Evolutionary conservation across 129 eudicot species (phyloP).

Genomic region (Chrysanthemum makinoi): DNA sequence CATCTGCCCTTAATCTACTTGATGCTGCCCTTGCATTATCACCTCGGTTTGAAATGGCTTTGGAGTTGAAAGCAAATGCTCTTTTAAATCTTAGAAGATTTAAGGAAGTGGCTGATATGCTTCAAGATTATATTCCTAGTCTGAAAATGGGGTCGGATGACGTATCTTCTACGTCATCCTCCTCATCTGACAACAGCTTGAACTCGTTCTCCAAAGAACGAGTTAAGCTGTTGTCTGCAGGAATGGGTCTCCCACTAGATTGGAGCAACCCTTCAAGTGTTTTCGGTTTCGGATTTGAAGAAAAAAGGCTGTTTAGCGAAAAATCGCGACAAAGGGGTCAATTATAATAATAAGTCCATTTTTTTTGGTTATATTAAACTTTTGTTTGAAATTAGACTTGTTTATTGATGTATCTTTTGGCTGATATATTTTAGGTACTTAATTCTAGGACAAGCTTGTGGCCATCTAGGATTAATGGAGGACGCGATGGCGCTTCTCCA

Average conservation of each 20-base stretch:
- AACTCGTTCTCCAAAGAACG: conserved; percentile 54
- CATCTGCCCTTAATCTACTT: conserved; percentile 57
- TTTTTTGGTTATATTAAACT: neutral
- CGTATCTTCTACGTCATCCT: conserved; percentile 19
- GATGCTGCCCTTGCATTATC: conserved; percentile 70
- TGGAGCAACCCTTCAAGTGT: conserved; percentile 54
- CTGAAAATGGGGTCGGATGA: conserved; percentile 54
- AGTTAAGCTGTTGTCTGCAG: conserved; percentile 51
- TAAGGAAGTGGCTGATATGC: conserved; percentile 83
- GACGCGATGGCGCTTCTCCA: conserved; percentile 89
- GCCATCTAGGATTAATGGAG: conserved; percentile 88
- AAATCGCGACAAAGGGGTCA: conserved; percentile 63
- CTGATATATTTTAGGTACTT: conserved; percentile 49
- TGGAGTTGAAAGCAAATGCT: conserved; percentile 69
- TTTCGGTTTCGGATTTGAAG: conserved; percentile 87
- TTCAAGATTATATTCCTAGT: conserved; percentile 87
- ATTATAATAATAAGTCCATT: conserved; percentile 15
- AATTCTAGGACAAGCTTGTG: conserved; percentile 87
- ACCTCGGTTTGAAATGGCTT: conserved; percentile 57
- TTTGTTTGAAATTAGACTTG: neutral
- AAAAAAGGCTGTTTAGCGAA: conserved; percentile 57
- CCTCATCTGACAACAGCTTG: conserved; percentile 54
- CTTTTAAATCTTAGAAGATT: conserved; percentile 60
- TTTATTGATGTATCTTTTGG: conserved; percentile 1
- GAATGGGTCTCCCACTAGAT: conserved; percentile 31